Base-by-base conservation (phyloP, 306 rosid genomes). In the Medicago lupulina region DNA sequence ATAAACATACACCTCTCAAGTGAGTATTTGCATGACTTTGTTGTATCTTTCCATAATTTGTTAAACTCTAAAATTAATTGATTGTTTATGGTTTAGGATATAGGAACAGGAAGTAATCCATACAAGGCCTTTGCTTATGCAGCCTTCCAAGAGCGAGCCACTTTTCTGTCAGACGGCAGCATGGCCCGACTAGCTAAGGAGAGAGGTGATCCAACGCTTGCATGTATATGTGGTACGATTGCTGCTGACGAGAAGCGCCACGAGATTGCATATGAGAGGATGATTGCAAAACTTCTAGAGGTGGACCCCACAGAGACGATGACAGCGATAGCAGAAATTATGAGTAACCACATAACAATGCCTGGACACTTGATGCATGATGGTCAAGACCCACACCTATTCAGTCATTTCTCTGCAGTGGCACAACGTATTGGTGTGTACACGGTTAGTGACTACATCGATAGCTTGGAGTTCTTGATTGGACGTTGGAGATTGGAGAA, bases 381-480 rank as follows among this genome's bases (percentile, higher is more conserved):
- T 5, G 70, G 70, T 5, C 51, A 4, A 1, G 51, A 65, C 70
- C 31, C 50, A 12, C 17, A 12, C 1, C 38, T 67, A 13, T 67
- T 67, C 40, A 23, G 6, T 7, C 11, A 67, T 14, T 67, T 67
- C 13, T 43, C 57, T 3, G 40, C 8, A 1, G 57, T 23, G 21
- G 41, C 57, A 13, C 73, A 67, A 23, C 73, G 58, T 11, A 3
- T 44, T 2, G 40, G 41, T 0, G 73, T 67, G 2, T 67, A 67
- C 73, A 67, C 73, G 8, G 13, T 21, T 46, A 15, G 41, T 68
- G 73, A 68, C 19, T 68, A 68, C 23, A 23, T 46, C 13, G 41
- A 68, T 16, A 46, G 4, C 14, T 7, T 46, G 18, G 58, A 68
- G 3, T 68, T 43, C 21, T 68, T 68, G 1, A 28, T 68, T 46